Conservation (phyloP, 2,329 filamentous ascomycete genomes). For the Plenodomus lindquistii region DNA sequence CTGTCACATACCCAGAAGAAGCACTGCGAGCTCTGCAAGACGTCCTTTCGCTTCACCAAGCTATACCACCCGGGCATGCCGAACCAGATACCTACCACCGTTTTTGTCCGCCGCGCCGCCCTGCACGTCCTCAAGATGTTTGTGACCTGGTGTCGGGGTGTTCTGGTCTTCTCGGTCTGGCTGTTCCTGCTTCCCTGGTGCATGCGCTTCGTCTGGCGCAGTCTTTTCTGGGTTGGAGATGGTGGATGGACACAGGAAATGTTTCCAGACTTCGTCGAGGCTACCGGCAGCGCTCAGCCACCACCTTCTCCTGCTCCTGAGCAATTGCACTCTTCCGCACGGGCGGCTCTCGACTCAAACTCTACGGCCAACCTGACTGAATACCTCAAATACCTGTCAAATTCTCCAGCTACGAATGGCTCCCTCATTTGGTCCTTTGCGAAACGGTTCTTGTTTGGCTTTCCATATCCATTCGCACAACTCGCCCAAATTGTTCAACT, state of each 20-base stretch:
- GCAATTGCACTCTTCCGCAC: too few species aligned
- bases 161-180: conserved; percentile 85
- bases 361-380: conserved; percentile 25
- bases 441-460: conserved; percentile 48
- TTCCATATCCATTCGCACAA: conserved; percentile 27
- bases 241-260: conserved; percentile 64
- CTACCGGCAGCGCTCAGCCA: conserved; percentile 1
- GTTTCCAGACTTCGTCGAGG: conserved; percentile 23
- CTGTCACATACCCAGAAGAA: conserved; percentile 98
- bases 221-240: conserved; percentile 93
- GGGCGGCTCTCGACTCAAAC: conserved; percentile 24
- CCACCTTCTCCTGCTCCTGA: not conserved
- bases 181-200: conserved; percentile 84
- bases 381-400: conserved; percentile 43
- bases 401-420: conserved; percentile 49
- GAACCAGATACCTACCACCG: conserved; percentile 72
- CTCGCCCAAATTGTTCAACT: conserved; percentile 22
- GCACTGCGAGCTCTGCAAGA: conserved; percentile 99
- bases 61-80: conserved; percentile 96
- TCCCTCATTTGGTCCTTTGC: conserved; percentile 52
- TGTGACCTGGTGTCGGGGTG: conserved; percentile 75
- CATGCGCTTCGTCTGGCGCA: conserved; percentile 90
- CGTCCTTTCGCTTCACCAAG: conserved; percentile 96
- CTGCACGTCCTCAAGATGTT: conserved; percentile 73
- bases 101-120: conserved; percentile 79